phyloP scores from a whole-genome alignment of 2,329 filamentous ascomycete species.

The Penicillium sp. region DNA sequence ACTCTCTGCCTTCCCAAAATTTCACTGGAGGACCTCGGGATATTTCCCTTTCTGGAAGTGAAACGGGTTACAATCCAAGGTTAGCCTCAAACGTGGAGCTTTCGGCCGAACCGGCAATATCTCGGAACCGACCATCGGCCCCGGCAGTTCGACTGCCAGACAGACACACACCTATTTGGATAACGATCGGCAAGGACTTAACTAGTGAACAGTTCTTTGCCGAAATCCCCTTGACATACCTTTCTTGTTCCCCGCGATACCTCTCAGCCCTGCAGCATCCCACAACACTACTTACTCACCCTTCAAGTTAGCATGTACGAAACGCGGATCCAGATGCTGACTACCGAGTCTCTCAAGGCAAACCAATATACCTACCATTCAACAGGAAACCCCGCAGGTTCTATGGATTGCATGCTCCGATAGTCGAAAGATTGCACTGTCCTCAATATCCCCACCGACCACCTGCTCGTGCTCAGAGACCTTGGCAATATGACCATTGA shows the following conservation, averaged over 20 bases:
- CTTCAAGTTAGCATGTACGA: background rate
- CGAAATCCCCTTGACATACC: background rate
- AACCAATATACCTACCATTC: constrained; percentile 17
- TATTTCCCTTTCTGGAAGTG: too few relatives aligned
- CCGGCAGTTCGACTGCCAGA: background rate
- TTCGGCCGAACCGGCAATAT: background rate
- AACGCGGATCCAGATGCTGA: too few relatives aligned
- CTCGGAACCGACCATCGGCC: background rate
- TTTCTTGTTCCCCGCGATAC: background rate
- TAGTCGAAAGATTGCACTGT: constrained; percentile 19
- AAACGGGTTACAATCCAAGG: too few relatives aligned
- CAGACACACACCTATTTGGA: background rate
- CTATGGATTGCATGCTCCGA: constrained; percentile 26
- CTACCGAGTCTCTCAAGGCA: background rate
- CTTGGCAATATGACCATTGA: constrained; percentile 26
- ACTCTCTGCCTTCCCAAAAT: too few relatives aligned
- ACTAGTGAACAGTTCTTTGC: background rate
- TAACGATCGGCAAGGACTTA: background rate
- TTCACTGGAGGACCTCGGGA: too few relatives aligned
- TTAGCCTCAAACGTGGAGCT: background rate
- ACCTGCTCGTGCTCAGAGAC: constrained; percentile 21
- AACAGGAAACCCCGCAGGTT: constrained; percentile 11
- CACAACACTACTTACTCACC: background rate
- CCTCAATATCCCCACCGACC: constrained; percentile 12
- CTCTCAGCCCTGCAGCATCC: background rate